phyloP scores from a whole-genome alignment of 495 filamentous ascomycete species.

The Xylaria palmicola region DNA sequence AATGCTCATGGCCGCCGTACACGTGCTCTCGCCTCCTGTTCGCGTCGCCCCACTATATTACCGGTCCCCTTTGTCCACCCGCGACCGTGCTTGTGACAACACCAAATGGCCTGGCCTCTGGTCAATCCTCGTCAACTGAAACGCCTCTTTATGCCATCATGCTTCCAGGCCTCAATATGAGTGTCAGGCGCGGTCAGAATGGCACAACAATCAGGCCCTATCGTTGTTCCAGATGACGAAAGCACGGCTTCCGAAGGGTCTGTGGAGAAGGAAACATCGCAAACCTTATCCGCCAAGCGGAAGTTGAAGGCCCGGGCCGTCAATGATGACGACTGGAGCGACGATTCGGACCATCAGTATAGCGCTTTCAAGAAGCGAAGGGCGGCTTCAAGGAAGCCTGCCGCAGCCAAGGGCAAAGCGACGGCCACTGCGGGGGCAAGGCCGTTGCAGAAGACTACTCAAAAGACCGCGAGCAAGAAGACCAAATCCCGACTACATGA shows the following conservation, averaged over 20 bases:
- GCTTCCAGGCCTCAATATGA: not conserved
- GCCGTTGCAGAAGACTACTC: constrained; percentile 11
- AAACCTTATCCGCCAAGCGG: constrained; percentile 17
- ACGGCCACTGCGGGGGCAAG: constrained; percentile 4
- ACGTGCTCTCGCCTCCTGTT: not conserved
- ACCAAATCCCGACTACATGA: constrained; percentile 14
- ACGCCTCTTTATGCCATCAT: not conserved
- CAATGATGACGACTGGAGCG: constrained; percentile 22
- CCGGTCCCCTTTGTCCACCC: too few species aligned
- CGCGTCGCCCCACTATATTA: constrained; percentile 6
- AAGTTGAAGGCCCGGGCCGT: constrained; percentile 15
- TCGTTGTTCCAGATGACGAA: constrained; percentile 29
- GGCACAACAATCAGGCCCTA: constrained; percentile 14
- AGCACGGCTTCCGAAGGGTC: constrained; percentile 24
- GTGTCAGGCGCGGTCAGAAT: constrained; percentile 9
- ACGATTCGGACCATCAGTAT: constrained; percentile 19
- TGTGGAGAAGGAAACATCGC: not conserved
- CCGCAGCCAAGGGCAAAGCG: constrained; percentile 14
- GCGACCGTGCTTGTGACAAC: not conserved
- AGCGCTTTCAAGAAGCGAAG: constrained; percentile 26
- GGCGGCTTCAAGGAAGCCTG: constrained; percentile 12
- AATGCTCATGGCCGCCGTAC: not conserved
- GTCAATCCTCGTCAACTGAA: too few species aligned
- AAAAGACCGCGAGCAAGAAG: constrained; percentile 6
- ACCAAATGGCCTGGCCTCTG: not conserved